Evolutionary conservation across 768 basidiomycete genomes (phyloP).

Genomic region (Obba rivulosa): DNA sequence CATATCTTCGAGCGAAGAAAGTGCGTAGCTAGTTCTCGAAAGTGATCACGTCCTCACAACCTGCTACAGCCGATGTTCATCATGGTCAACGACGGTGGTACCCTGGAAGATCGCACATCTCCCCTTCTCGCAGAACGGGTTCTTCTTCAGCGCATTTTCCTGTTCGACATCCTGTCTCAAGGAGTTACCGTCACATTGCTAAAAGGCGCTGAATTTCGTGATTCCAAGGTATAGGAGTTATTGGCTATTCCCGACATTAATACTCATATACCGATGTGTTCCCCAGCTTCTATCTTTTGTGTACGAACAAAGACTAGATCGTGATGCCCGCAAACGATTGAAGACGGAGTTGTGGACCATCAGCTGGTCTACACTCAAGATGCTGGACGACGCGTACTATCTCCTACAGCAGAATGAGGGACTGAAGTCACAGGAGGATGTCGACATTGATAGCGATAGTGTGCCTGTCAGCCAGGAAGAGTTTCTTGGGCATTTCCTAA

Average conservation of each 20-base stretch:
- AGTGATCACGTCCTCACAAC: conserved; percentile 12
- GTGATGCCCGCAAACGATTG: conserved; percentile 11
- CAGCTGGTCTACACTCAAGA: conserved; percentile 4
- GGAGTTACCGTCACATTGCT: conserved; percentile 49
- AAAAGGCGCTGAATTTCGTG: conserved; percentile 51
- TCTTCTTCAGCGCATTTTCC: conserved; percentile 43
- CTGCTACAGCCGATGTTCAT: conserved; percentile 58
- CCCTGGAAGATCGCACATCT: conserved; percentile 11
- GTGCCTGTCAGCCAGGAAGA: no score
- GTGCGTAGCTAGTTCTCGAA: no score
- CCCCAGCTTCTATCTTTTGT: conserved; percentile 57
- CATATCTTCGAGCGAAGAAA: conserved; percentile 37
- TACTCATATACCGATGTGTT: not conserved
- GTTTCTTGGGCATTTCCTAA: not conserved
- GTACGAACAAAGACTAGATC: conserved; percentile 28
- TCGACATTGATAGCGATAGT: no score
- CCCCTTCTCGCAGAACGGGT: conserved; percentile 22
- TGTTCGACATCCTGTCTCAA: conserved; percentile 43
- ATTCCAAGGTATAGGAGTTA: conserved; percentile 48
- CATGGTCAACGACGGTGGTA: conserved; percentile 50
- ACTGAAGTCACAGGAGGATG: no score
- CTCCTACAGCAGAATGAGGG: no score
- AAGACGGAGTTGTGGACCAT: conserved; percentile 12
- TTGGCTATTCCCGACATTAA: not conserved
- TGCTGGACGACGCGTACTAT: conserved; percentile 11